A percentile compares a stretch with the other conserved stretches of the same genome.
These are phyloP conservation scores for Gaeumannomyces sp. DNA, from an alignment of 2,329 filamentous ascomycete genomes.

Conservation along the genomic window DNA sequence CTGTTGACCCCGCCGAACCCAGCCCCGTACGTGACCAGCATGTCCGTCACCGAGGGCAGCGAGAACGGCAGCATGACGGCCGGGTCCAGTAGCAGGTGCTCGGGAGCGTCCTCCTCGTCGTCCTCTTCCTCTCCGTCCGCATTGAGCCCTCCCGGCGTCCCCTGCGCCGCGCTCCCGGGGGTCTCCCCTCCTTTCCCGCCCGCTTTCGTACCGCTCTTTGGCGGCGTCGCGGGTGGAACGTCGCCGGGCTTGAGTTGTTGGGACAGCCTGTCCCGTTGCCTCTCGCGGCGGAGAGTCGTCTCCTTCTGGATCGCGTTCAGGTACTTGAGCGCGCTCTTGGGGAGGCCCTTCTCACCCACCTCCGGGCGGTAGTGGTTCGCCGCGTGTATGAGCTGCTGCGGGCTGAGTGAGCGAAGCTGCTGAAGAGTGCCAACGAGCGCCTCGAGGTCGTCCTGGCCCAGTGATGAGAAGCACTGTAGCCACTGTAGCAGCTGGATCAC, in stretches of 20 bases:
- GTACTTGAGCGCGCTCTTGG: slow-evolving; percentile 84
- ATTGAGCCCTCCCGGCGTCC: background rate
- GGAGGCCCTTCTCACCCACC: slow-evolving; percentile 87
- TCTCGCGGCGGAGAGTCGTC: slow-evolving; percentile 51
- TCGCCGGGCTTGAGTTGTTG: slow-evolving; percentile 18
- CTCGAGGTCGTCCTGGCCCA: slow-evolving; percentile 78
- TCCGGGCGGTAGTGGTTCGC: slow-evolving; percentile 91
- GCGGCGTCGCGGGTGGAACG: slow-evolving; percentile 36
- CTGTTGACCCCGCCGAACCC: slow-evolving; percentile 90
- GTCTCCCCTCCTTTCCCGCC: slow-evolving; percentile 26
- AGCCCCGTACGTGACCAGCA: slow-evolving; percentile 91
- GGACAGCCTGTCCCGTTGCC: slow-evolving; percentile 40
- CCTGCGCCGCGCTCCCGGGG: slow-evolving; percentile 12
- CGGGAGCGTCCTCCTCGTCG: slow-evolving; percentile 63
- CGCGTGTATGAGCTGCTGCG: slow-evolving; percentile 84
- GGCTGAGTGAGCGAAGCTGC: slow-evolving; percentile 77
- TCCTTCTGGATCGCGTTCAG: slow-evolving; percentile 75
- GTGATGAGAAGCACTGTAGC: slow-evolving; percentile 94
- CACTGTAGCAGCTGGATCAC: slow-evolving; percentile 93
- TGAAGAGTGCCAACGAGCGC: slow-evolving; percentile 82
- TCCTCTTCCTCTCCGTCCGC: slow-evolving; percentile 33
- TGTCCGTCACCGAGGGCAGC: slow-evolving; percentile 93
- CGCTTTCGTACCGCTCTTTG: slow-evolving; percentile 19
- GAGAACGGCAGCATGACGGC: slow-evolving; percentile 88
- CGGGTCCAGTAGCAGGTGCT: slow-evolving; percentile 77